Percentiles rank a stretch among this genome's conserved stretches.
These are phyloP conservation scores for Lasiodiplodia sp. DNA, from an alignment of 2,329 filamentous ascomycete genomes.

Conservation along the genomic window DNA sequence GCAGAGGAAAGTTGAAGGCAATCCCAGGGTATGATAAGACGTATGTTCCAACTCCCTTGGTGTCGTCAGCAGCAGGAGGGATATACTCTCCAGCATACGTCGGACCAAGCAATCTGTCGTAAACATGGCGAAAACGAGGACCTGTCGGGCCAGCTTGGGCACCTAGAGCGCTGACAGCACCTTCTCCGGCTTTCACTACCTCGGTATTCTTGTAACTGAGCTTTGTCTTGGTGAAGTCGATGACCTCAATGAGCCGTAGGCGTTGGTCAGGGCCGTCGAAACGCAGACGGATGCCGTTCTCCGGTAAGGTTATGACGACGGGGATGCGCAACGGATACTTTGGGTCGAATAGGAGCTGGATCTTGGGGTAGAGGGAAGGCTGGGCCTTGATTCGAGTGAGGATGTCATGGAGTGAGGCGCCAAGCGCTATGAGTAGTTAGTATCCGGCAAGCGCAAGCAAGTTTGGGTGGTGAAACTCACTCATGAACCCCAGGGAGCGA, in stretches of 20 bases:
- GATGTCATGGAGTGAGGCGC: constrained; percentile 89
- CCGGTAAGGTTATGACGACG: constrained; percentile 76
- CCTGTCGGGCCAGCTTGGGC: constrained; percentile 56
- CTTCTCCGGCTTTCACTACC: constrained; percentile 69
- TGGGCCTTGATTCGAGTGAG: constrained; percentile 88
- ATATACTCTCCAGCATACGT: constrained; percentile 95
- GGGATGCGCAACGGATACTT: constrained; percentile 76
- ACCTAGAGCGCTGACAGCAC: constrained; percentile 34
- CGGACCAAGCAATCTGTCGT: constrained; percentile 90
- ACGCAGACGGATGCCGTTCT: constrained; percentile 86
- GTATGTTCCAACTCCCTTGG: constrained; percentile 72
- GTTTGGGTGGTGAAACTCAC: constrained; percentile 36
- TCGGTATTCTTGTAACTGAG: constrained; percentile 85
- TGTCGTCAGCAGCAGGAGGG: constrained; percentile 62
- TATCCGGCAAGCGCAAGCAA: neutral
- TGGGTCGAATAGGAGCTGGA: constrained; percentile 84
- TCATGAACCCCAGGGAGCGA: constrained; percentile 49
- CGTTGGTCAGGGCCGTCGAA: constrained; percentile 96
- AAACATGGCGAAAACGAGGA: constrained; percentile 86
- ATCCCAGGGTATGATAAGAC: constrained; percentile 94
- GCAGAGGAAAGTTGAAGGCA: constrained; percentile 87
- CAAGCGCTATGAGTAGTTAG: constrained; percentile 68
- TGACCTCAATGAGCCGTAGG: constrained; percentile 85
- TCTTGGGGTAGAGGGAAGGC: constrained; percentile 79
- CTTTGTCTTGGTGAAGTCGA: constrained; percentile 85